Conservation (phyloP, 2,329 filamentous ascomycete species). For the Diaporthe batatas region DNA sequence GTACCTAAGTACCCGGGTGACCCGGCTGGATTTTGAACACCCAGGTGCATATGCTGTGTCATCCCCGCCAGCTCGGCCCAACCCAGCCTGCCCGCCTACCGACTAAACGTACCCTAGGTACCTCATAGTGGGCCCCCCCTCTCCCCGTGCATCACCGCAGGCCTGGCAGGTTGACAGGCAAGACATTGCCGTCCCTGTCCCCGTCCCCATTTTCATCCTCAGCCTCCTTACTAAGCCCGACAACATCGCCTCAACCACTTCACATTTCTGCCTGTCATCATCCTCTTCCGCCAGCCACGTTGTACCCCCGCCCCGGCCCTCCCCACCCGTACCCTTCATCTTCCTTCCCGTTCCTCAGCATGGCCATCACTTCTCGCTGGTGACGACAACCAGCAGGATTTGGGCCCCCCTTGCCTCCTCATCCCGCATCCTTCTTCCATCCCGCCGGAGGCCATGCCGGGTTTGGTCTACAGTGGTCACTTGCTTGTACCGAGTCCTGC, state of each 20-base stretch:
- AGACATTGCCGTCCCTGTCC: background rate
- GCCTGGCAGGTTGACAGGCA: background rate
- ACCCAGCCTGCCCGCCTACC: background rate
- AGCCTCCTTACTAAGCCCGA: slow-evolving; percentile 21
- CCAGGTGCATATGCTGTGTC: slow-evolving; percentile 2
- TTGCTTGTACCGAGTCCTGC: background rate
- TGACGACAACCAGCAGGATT: background rate
- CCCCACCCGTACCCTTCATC: background rate
- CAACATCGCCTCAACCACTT: slow-evolving; percentile 31
- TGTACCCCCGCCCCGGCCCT: slow-evolving; percentile 16
- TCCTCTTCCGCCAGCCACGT: background rate
- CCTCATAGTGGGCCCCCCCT: slow-evolving; percentile 18
- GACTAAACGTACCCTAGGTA: no score
- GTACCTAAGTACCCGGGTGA: no score
- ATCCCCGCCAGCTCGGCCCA: background rate
- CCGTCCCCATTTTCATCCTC: no score
- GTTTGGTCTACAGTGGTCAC: background rate
- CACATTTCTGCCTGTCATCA: background rate
- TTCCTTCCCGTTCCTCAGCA: background rate
- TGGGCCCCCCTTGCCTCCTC: background rate
- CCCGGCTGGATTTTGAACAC: slow-evolving; percentile 6
- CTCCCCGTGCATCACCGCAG: slow-evolving; percentile 1
- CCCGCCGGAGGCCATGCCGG: background rate
- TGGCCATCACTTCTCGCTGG: slow-evolving; percentile 1
- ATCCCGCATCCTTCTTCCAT: background rate